Evolutionary conservation across 202 grass and related monocot species (phyloP).

Genomic region (Zoysia matrella): DNA sequence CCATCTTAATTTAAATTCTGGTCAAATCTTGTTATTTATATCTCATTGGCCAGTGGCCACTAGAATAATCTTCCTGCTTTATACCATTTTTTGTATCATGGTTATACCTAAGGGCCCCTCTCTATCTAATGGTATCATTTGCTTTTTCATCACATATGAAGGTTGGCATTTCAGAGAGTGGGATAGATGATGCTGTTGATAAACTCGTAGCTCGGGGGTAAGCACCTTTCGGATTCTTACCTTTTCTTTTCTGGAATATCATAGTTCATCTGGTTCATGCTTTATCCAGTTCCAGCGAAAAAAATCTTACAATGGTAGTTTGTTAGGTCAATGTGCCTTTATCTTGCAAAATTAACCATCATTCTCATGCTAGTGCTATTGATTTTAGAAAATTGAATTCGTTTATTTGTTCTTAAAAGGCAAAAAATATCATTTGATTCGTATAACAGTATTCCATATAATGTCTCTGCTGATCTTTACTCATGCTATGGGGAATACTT

Average conservation of each 20-base stretch:
- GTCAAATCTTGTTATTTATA: conserved; percentile 23
- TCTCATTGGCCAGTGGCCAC: not conserved
- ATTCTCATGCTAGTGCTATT: not conserved
- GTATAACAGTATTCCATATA: conserved; percentile 29
- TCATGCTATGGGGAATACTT: conserved; percentile 12
- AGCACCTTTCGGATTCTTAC: conserved; percentile 28
- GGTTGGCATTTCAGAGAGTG: conserved; percentile 94
- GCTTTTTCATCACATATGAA: conserved; percentile 48
- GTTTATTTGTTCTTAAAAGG: not conserved
- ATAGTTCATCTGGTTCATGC: conserved; percentile 2
- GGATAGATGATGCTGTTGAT: conserved; percentile 84
- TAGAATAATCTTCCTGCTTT: conserved; percentile 23
- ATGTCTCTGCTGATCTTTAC: conserved; percentile 16
- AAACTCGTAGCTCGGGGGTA: conserved; percentile 90
- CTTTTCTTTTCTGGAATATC: conserved; percentile 34
- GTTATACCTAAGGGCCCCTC: conserved; percentile 10
- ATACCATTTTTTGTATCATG: conserved; percentile 6
- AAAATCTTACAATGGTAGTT: conserved; percentile 8
- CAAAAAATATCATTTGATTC: conserved; percentile 29
- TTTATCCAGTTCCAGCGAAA: not conserved
- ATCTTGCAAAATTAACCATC: conserved; percentile 9
- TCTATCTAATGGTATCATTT: not conserved
- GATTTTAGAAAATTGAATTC: conserved; percentile 26
- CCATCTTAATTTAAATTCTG: conserved; percentile 26
- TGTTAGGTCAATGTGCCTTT: conserved; percentile 18